Evolutionary conservation across 2,329 filamentous ascomycete species (phyloP).

Genomic region (Beauveria sp.): DNA sequence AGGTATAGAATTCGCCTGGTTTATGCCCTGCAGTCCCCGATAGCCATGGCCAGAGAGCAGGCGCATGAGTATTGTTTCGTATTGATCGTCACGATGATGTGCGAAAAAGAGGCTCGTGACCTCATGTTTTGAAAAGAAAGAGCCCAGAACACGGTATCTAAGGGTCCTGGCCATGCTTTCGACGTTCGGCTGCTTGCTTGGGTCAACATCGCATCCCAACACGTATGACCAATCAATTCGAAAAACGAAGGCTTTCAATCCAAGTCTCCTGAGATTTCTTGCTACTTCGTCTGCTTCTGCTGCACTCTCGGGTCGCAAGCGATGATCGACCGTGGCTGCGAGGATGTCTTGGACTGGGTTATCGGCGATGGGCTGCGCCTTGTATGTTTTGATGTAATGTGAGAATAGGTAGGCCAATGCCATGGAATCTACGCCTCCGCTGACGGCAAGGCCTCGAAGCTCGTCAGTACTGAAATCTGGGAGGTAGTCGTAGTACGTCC

Average conservation of each 20-base stretch:
- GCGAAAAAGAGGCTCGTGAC: constrained; percentile 64
- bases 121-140: constrained; percentile 41
- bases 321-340: constrained; percentile 50
- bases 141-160: constrained; percentile 66
- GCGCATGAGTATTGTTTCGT: constrained; percentile 81
- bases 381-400: constrained; percentile 29
- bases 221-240: constrained; percentile 40
- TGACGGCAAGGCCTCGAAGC: constrained; percentile 64
- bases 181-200: constrained; percentile 48
- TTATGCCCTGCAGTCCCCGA: constrained; percentile 68
- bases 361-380: constrained; percentile 34
- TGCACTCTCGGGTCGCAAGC: constrained; percentile 42
- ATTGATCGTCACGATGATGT: constrained; percentile 85
- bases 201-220: constrained; percentile 22
- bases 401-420: constrained; percentile 72
- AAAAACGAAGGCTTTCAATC: constrained; percentile 20
- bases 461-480: not conserved
- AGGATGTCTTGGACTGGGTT: constrained; percentile 34
- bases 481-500: constrained; percentile 10
- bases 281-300: constrained; percentile 44
- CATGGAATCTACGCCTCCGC: constrained; percentile 97
- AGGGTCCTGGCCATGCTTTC: constrained; percentile 68
- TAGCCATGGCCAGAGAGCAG: constrained; percentile 58
- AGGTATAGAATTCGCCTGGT: constrained; percentile 59
- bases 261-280: constrained; percentile 29